Evolutionary conservation across 768 basidiomycete species (phyloP), one percentile per base, ranked within the genome.

Genomic region (Clavaria fumosa): DNA sequence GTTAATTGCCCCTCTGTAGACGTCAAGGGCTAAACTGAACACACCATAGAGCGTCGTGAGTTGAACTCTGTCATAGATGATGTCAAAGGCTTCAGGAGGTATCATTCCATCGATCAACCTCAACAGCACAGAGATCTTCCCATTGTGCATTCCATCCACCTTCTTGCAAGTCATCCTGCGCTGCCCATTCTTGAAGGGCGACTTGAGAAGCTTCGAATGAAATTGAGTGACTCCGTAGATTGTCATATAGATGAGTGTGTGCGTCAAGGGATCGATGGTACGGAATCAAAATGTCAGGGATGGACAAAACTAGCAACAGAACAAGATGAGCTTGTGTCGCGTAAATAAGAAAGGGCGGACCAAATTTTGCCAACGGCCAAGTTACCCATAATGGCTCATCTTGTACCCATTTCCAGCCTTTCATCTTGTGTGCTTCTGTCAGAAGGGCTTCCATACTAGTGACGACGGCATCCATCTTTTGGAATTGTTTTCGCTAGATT

Each of bases 341-440:
- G 37, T 17, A 28, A 26, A 31, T n/a, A 4, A 28, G 37, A 12
- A 17, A 22, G 9, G 19, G 31, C 28, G 28, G 42, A 80, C 84
- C 79, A 40, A 88, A 84, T 54, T 70, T 78, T 46, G 80, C 77
- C 19, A 86, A 56, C 0, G 84, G 62, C 84, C 84, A 88, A 7
- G 83, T 84, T 18, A 70, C 58, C 84, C 84, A 88, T 31, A 88
- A 59, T 1, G 80, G 75, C 42, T 85, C 79, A 44, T 70, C 61
- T 9, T 66, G 63, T 2, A 71, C 75, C 76, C 79, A 85, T 43
- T 63, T 58, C 59, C 70, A 75, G 0, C 84, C 82, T 53, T 80
- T 84, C 11, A 59, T 54, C 52, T 69, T 80, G 48, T 73, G 67
- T 2, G 81, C 80, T 30, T 88, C 84, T 20, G 68, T 57, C 9